Conservation (phyloP, 441 rosid species). For the Macaranga tanarius region DNA sequence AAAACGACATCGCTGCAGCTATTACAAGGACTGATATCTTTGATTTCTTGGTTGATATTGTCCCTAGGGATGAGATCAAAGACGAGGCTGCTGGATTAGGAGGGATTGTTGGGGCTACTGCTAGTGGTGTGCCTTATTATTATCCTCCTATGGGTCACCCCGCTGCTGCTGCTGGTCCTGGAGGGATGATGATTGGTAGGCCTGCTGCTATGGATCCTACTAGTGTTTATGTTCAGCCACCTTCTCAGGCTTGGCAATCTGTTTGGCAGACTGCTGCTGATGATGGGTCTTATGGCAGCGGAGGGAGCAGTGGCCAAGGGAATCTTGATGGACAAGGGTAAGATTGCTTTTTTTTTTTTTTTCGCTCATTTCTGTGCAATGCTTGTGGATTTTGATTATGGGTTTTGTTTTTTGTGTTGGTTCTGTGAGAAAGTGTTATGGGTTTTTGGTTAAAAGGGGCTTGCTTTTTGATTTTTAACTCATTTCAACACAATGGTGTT, state of each 20-base stretch:
- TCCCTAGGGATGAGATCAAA: constrained; percentile 87
- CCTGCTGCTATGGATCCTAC: constrained; percentile 76
- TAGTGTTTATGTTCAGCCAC: constrained; percentile 79
- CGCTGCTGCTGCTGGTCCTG: constrained; percentile 49
- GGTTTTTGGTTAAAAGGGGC: constrained; percentile 1
- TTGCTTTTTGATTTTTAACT: constrained; percentile 1
- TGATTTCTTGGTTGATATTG: constrained; percentile 92
- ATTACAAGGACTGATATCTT: constrained; percentile 91
- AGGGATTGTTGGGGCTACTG: constrained; percentile 59
- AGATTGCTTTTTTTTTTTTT: background rate
- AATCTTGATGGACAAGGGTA: constrained; percentile 76
- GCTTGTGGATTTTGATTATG: background rate
- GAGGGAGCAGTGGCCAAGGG: constrained; percentile 63
- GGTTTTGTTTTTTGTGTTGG: background rate
- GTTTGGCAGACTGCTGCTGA: constrained; percentile 81
- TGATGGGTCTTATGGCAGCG: constrained; percentile 72
- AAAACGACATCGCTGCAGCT: constrained; percentile 94
- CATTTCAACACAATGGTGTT: background rate
- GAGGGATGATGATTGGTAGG: constrained; percentile 93
- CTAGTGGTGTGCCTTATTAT: constrained; percentile 85
- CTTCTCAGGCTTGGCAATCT: constrained; percentile 97
- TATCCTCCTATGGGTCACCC: constrained; percentile 88
- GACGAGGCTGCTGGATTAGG: constrained; percentile 58
- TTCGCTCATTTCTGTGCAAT: too few species aligned
- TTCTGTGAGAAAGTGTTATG: background rate